Base-by-base conservation (phyloP, 441 rosid species). In the Dalechampia spathulata region DNA sequence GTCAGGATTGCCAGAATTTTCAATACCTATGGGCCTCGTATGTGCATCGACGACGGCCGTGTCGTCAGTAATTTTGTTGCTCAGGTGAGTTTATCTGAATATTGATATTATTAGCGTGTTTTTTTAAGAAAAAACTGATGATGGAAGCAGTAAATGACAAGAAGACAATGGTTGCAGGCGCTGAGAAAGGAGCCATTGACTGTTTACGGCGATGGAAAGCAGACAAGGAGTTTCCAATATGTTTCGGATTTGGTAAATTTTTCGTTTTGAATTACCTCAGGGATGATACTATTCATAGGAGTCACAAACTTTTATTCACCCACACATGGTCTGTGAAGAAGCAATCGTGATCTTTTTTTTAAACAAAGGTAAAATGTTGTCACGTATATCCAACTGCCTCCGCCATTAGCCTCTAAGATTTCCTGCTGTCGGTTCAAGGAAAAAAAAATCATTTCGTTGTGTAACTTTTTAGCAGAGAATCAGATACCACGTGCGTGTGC, bases 51-150 rank as follows among this genome's bases (percentile, higher is more conserved):
- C 43, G 94, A 90, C 41, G 96, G 97, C 52, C 91, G 97, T 48
- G 96, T 90, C 32, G 97, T 90, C 49, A 90, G 97, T 65, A 90
- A 90, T 61, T 90, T 90, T 57, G 97, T 90, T 63, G 96, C 97
- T 23, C 96, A 90, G 96, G 97, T 87, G 36, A 16, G 47, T n/a
- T 34, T 39, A 1, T 42, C 40, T 11, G 12, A 5, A 37, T 6
- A 2, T 19, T 15, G 12, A 5, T 26, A n/a, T n/a, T n/a, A n/a
- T n/a, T n/a, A n/a, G n/a, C n/a, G n/a, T n/a, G n/a, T n/a, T n/a
- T n/a, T n/a, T n/a, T n/a, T n/a, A 19, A 11, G n/a, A n/a, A 10
- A 36, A 46, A 20, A n/a, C 21, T 63, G 20, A 21, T 37, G 32
- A 60, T 63, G 58, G 25, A 15, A 49, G 55, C 56, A n/a, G 34